Conservation (phyloP, 2,329 filamentous ascomycete genomes). For the Fusarium subtropicale region DNA sequence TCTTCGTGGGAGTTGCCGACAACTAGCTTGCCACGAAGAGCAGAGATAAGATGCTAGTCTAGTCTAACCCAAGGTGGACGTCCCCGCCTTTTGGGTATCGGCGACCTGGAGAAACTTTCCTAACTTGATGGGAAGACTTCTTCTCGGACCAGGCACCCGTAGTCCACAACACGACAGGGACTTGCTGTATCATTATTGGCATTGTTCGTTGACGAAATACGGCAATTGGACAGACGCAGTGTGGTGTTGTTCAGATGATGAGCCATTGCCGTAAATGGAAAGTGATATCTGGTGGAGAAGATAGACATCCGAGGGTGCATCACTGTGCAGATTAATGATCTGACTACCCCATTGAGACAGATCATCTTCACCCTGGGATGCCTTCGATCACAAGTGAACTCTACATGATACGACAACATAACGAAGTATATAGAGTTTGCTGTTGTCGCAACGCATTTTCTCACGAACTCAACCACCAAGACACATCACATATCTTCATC, state of each 20-base stretch:
- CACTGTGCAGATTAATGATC: background rate
- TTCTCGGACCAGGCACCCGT: background rate
- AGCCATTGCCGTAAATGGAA: constrained; percentile 18
- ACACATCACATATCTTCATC: rapidly evolving
- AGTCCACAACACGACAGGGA: background rate
- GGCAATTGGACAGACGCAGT: background rate
- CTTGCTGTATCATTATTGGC: background rate
- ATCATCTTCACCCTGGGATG: background rate
- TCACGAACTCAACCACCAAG: too few relatives aligned
- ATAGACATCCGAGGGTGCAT: rapidly evolving
- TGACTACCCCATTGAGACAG: background rate
- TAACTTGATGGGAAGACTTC: background rate
- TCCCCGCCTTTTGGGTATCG: constrained; percentile 24
- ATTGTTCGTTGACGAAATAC: background rate
- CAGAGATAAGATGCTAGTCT: background rate
- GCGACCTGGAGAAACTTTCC: constrained; percentile 31
- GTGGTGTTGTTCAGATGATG: background rate
- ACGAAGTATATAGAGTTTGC: background rate
- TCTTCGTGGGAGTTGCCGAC: background rate
- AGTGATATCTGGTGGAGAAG: constrained; percentile 23
- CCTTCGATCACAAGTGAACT: too few relatives aligned
- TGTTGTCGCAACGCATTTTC: background rate
- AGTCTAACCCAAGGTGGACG: background rate
- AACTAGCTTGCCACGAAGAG: background rate
- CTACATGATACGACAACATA: too few relatives aligned